A percentile compares a stretch with the other conserved stretches of the same genome.
These are phyloP conservation scores for Ganoderma lucidum DNA, from an alignment of 1,284 basidiomycete species.

Conservation along the genomic window DNA sequence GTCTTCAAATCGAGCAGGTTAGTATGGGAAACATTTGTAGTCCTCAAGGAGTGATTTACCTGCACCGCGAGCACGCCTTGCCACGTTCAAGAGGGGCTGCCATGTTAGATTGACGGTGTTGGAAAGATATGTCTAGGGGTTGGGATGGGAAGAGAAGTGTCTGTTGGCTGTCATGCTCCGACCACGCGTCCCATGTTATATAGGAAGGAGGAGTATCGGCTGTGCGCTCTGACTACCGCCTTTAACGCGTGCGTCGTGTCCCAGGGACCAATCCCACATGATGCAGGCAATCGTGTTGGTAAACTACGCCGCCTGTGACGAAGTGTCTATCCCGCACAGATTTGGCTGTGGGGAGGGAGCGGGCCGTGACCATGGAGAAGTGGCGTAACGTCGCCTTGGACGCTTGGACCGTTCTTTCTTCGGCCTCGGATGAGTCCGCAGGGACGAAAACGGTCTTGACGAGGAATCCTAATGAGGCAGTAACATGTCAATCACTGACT, in stretches of 20 bases:
- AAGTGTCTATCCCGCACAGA: constrained; percentile 13
- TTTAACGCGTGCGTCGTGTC: constrained; percentile 10
- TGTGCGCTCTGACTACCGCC: constrained; percentile 19
- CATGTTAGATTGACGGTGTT: constrained; percentile 15
- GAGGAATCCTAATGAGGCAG: neutral
- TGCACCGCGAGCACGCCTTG: constrained; percentile 43
- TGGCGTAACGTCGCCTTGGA: constrained; percentile 10
- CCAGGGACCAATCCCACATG: constrained; percentile 14
- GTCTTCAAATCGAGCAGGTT: constrained; percentile 26
- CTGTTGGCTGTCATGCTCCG: constrained; percentile 6
- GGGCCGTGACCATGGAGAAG: constrained; percentile 5
- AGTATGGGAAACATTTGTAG: neutral
- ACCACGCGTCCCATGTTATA: constrained; percentile 14
- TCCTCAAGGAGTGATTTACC: constrained; percentile 26
- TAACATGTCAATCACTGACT: constrained; percentile 10
- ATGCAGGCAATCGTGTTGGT: constrained; percentile 18
- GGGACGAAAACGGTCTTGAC: neutral
- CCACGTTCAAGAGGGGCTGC: constrained; percentile 40
- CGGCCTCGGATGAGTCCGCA: neutral
- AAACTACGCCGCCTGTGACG: constrained; percentile 28
- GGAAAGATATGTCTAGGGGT: neutral
- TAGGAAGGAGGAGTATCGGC: constrained; percentile 12
- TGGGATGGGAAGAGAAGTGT: constrained; percentile 9
- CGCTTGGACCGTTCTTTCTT: constrained; percentile 4
- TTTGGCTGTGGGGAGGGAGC: constrained; percentile 15